Conservation (phyloP, 2,329 filamentous ascomycete genomes). For the Hansfordia pulvinata region DNA sequence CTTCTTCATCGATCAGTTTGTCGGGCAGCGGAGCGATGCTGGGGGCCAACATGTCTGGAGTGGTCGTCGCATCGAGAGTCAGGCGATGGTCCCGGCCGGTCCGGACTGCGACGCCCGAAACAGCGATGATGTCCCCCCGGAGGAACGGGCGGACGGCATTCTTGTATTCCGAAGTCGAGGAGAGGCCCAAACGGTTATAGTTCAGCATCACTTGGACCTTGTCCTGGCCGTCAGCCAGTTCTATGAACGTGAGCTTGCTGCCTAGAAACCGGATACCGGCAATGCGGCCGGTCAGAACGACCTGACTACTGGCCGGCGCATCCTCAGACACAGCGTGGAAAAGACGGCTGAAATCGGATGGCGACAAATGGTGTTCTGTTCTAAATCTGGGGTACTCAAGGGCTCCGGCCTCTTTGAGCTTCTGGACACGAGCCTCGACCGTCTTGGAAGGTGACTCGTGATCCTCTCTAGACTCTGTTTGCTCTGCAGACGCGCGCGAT, state of each 20-base stretch:
- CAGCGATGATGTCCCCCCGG: conserved; percentile 59
- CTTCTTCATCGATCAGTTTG: conserved; percentile 56
- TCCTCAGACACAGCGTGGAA: too few relatives aligned
- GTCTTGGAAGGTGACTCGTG: too few relatives aligned
- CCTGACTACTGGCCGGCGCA: too few relatives aligned
- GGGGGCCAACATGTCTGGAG: conserved; percentile 20
- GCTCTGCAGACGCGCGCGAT: too few relatives aligned
- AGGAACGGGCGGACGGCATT: conserved; percentile 52
- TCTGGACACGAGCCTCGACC: conserved; percentile 35
- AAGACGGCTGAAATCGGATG: conserved; percentile 47
- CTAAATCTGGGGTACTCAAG: conserved; percentile 40
- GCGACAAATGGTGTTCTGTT: not conserved
- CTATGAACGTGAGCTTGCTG: conserved; percentile 72
- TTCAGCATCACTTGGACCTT: conserved; percentile 68
- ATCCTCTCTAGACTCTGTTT: not conserved
- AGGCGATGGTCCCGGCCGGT: conserved; percentile 40
- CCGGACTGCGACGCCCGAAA: conserved; percentile 56
- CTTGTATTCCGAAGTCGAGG: conserved; percentile 33
- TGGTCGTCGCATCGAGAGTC: conserved; percentile 20
- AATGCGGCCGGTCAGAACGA: too few relatives aligned
- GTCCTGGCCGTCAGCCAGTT: conserved; percentile 60
- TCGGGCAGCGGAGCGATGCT: conserved; percentile 68
- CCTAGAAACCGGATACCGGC: too few relatives aligned
- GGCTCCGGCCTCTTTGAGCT: conserved; percentile 33
- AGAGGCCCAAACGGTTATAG: conserved; percentile 32